Base-by-base conservation (phyloP, 2,329 filamentous ascomycete genomes). In the Aspergillus bombycis region DNA sequence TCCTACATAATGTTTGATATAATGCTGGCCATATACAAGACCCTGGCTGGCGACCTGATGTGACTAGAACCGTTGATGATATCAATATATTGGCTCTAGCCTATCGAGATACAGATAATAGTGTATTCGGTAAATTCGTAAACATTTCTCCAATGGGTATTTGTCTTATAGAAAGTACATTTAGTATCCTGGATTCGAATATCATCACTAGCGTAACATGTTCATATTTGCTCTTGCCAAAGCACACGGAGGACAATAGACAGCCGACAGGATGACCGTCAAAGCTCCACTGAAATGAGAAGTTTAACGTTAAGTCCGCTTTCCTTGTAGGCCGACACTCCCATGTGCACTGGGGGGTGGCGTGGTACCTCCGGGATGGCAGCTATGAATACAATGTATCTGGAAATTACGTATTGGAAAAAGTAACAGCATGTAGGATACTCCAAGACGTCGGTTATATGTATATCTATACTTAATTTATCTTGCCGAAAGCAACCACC, bases 1-100 rank as follows among this genome's bases (percentile, higher is more conserved):
- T n/a, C 36, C 11, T 52, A 50, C 23, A 53, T 59, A 59, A 59
- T 59, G 34, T 59, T 52, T 55, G 52, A 28, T 55, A 26, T 55
- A 58, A 58, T 58, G 43, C 45, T 45, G 26, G 26, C 23, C 41
- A 48, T 43, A 11, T 58, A 34, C 16, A 23, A n/a, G 12, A 36
- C 45, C 16, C 41, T 23, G 56, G 36, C 14, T 36, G 10, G 21
- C 26, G 38, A 36, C 16, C 28, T 32, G 16, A 45, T 57, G 14
- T 56, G 10, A 57, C 30, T 38, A 45, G 38, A 57, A 41, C 32
- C 21, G 12, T 38, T 41, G 38, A 38, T 38, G 55, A 45, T 32
- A 45, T 57, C 12, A 43, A 41, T 26, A 41, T 23, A 41, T 8
- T n/a, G 30, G n/a, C 36, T 38, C 55, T 30, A 45, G 43, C 36